Evolutionary conservation across 2,329 filamentous ascomycete species (phyloP), one percentile per base, ranked within the genome.

Genomic region (Phyllosticta citriasiana): DNA sequence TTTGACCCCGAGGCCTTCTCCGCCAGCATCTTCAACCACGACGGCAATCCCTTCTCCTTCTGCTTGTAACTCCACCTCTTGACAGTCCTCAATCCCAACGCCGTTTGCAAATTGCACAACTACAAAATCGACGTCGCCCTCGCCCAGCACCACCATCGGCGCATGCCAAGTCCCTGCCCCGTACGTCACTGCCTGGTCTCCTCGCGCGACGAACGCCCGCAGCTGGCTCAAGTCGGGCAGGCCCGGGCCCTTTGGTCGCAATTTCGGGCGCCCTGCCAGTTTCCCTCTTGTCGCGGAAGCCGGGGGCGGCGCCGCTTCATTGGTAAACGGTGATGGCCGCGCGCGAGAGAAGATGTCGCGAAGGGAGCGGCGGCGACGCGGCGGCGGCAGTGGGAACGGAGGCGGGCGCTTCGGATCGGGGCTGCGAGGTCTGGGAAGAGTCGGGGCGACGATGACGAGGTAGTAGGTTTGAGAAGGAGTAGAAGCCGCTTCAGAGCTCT

Each of bases 101-200:
- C 89, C 91, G 73, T 95, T 97, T 35, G 86, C 86, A 77, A 89
- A 94, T 77, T 97, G 93, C 66, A 89, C 83, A 1, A 97, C 93
- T 4, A 96, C 83, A 73, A 97, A 97, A 71, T 94, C 90, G 55
- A 97, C 79, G 22, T 85, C 80, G 59, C 78, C 76, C 53, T 76
- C 73, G 0, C 92, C 92, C 56, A 97, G 74, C 16, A 90, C 91
- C 14, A 91, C 88, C 93, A 99, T 97, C 0, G 94, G 94, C 64
- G 93, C 91, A 78, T 99, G 94, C 93, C 87, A 99, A 59, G 91
- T 97, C 4, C 91, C 94, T 1, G 89, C 86, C 1, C 84, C 91
- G 73, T 97, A 99, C 2, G 91, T 97, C 14, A 99, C 90, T 10
- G 91, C 92, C 77, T 96, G 91, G 25, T 82, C 80, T 2, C 85